These are phyloP conservation scores for Calonectria henricotiae DNA, from an alignment of 2,329 filamentous ascomycete genomes.

Conservation along the genomic window DNA sequence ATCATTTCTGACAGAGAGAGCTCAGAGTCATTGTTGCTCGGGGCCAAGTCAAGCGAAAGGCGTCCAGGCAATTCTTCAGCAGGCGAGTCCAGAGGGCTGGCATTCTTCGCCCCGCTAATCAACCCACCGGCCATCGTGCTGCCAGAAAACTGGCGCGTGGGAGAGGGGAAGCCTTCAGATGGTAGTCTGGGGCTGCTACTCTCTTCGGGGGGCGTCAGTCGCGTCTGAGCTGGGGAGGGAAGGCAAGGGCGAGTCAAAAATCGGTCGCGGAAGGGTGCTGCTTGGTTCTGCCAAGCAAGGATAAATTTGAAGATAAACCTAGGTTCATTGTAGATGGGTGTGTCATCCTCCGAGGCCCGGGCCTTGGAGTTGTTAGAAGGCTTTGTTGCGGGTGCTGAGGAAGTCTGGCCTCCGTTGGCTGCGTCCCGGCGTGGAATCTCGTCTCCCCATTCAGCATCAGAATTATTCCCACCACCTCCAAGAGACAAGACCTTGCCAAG, in stretches of 20 bases:
- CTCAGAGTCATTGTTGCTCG: conserved; percentile 41
- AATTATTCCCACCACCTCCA: conserved; percentile 41
- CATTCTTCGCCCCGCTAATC: conserved; percentile 69
- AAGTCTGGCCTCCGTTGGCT: conserved; percentile 40
- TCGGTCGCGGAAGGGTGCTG: conserved; percentile 72
- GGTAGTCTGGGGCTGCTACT: conserved; percentile 60
- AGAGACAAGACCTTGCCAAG: conserved; percentile 75
- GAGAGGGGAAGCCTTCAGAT: conserved; percentile 60
- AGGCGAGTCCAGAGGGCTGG: conserved; percentile 59
- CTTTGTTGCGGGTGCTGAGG: conserved; percentile 57
- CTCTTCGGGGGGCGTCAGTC: conserved; percentile 65
- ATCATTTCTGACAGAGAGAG: conserved; percentile 46
- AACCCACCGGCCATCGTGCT: conserved; percentile 63
- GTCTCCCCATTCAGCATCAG: conserved; percentile 57
- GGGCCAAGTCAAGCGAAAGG: conserved; percentile 43
- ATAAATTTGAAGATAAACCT: conserved; percentile 83
- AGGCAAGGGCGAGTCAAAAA: conserved; percentile 79
- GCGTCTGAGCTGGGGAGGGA: conserved; percentile 79
- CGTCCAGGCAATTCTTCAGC: conserved; percentile 51
- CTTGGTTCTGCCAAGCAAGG: conserved; percentile 75
- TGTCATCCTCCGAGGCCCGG: conserved; percentile 67
- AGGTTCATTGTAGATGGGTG: conserved; percentile 70
- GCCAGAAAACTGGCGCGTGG: conserved; percentile 67
- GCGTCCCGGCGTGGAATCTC: conserved; percentile 61
- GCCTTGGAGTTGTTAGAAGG: conserved; percentile 52